Evolutionary conservation across 495 filamentous ascomycete species (phyloP).

Genomic region (Penicillium ochrochloron): DNA sequence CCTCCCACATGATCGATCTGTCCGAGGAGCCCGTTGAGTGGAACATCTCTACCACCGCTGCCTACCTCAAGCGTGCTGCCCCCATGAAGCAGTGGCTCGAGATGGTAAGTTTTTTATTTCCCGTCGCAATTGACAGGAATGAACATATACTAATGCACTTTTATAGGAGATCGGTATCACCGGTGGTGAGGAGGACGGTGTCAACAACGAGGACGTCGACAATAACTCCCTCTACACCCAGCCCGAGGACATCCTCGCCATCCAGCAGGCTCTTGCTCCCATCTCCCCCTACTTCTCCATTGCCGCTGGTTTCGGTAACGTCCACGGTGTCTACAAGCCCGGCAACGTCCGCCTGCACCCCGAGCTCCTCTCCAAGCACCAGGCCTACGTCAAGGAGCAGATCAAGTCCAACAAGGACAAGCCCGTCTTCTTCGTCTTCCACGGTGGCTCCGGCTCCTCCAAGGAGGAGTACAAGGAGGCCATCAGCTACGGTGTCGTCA

Average conservation of each 20-base stretch:
- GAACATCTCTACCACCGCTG: slow-evolving; percentile 89
- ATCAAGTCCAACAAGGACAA: slow-evolving; percentile 68
- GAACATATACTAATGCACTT: neutral
- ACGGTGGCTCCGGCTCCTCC: slow-evolving; percentile 89
- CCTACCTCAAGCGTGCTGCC: slow-evolving; percentile 87
- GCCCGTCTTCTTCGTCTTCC: slow-evolving; percentile 99
- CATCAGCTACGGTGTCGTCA: slow-evolving; percentile 92
- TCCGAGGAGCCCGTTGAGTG: slow-evolving; percentile 83
- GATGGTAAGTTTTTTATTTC: slow-evolving; percentile 67
- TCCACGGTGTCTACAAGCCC: slow-evolving; percentile 99
- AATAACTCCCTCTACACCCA: slow-evolving; percentile 98
- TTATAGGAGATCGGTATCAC: slow-evolving; percentile 84
- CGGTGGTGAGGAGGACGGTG: slow-evolving; percentile 93
- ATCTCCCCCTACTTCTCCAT: slow-evolving; percentile 96
- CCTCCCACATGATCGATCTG: slow-evolving; percentile 96
- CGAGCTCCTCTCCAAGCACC: slow-evolving; percentile 92
- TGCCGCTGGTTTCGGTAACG: slow-evolving; percentile 97
- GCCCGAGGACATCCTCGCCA: slow-evolving; percentile 90
- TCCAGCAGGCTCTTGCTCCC: slow-evolving; percentile 77
- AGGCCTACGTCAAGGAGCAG: slow-evolving; percentile 84
- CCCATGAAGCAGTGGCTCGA: slow-evolving; percentile 99
- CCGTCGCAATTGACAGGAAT: neutral
- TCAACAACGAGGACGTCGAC: slow-evolving; percentile 75
- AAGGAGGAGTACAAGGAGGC: slow-evolving; percentile 88
- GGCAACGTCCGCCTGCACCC: slow-evolving; percentile 97